Evolutionary conservation across 2,329 filamentous ascomycete genomes (phyloP), one percentile per base, ranked within the genome.

Genomic region (Diaporthe citriasiana): DNA sequence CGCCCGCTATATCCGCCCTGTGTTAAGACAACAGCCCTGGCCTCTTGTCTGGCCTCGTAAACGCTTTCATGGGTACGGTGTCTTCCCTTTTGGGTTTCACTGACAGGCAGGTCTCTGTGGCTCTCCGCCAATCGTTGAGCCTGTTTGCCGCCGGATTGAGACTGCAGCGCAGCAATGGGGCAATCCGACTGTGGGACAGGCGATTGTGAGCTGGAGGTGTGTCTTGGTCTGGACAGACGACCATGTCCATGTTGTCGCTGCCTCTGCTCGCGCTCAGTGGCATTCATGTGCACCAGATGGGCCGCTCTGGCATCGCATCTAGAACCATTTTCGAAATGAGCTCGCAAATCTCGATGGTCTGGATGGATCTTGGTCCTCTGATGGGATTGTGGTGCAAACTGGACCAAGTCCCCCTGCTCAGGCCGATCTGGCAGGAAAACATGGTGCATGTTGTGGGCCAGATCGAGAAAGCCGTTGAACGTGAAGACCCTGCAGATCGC

Each of bases 61-160:
- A 38, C 63, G 63, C 60, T 25, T 66, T 51, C 45, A 51, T 66
- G 63, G 63, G 63, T 66, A 66, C 63, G 63, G 63, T 38, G 38
- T 66, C 38, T 63, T 60, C 5, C n/a, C 25, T 25, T 66, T 51
- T 51, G 47, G n/a, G 63, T 51, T 51, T 51, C 63, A 51, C 45
- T 66, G 45, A 66, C 63, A 51, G 27, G 30, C 30, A 51, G 13
- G 63, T 38, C 45, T 51, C 45, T 66, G 30, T 38, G n/a, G 12
- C 30, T 50, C 27, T 50, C 60, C 50, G 60, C 60, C 60, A 66
- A 22, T 66, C 60, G 12, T 65, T 35, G 27, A 6, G 60, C 17
- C 4, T 50, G 60, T 10, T 25, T 66, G 60, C 27, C 60, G 60
- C 60, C 33, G 42, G 60, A 9, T 10, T 66, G 60, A 66, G 27